phyloP scores from a whole-genome alignment of 2,329 filamentous ascomycete genomes.

The Trichoderma endophyticum region DNA sequence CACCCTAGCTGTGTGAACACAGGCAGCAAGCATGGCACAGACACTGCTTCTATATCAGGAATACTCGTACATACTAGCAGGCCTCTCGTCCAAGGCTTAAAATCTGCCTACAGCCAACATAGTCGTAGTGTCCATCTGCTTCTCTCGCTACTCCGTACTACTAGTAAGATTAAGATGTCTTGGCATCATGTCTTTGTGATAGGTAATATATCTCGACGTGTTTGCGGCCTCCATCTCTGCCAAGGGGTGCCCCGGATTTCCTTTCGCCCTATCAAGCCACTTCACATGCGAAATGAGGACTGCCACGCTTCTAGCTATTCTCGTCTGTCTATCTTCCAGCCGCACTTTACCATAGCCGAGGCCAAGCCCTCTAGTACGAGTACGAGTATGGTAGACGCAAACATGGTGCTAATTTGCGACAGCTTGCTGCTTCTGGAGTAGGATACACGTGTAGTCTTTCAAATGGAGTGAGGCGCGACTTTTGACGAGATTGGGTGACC shows the following conservation, averaged over 20 bases:
- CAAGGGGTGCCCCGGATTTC: constrained; percentile 7
- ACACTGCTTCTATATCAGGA: not conserved
- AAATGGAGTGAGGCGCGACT: not conserved
- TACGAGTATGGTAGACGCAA: not conserved
- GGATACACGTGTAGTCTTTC: not conserved
- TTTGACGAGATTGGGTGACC: not conserved
- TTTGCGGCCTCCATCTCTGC: not conserved
- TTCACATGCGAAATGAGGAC: constrained; percentile 6
- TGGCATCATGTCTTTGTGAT: not conserved
- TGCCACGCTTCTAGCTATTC: not conserved
- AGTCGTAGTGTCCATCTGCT: not conserved
- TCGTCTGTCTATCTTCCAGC: not conserved
- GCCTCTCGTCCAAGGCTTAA: not conserved
- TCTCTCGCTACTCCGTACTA: not conserved
- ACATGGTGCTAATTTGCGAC: not conserved
- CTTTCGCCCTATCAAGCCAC: not conserved
- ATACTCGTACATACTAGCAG: not conserved
- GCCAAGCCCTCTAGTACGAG: not conserved
- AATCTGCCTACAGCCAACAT: not conserved
- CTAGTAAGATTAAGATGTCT: not conserved
- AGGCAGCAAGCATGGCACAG: not conserved
- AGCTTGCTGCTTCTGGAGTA: not conserved
- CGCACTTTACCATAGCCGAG: not conserved
- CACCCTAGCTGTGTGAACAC: not conserved
- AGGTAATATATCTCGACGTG: not conserved